Conservation (phyloP, 768 basidiomycete genomes). For the Leccinum uliginosum region DNA sequence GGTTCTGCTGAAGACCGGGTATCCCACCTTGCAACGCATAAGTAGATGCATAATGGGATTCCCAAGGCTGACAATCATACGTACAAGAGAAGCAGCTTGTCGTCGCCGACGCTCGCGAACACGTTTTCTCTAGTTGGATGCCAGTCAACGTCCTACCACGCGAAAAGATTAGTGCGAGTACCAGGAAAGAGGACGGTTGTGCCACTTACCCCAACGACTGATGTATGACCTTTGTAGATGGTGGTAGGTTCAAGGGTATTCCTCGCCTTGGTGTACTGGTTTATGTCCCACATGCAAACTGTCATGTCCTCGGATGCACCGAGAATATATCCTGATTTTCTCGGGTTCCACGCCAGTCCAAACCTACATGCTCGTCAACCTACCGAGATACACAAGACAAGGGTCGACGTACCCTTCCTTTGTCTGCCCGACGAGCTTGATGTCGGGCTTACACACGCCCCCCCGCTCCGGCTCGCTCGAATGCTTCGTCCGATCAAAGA, state of each 20-base stretch:
- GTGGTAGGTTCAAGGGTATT: conserved; percentile 78
- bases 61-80: conserved; percentile 26
- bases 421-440: conserved; percentile 83
- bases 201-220: conserved; percentile 80
- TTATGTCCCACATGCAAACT: conserved; percentile 94
- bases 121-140: conserved; percentile 75
- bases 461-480: conserved; percentile 86
- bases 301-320: conserved; percentile 96
- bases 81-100: conserved; percentile 90
- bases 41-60: background rate
- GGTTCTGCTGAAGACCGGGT: conserved; percentile 72
- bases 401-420: conserved; percentile 76
- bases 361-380: conserved; percentile 53
- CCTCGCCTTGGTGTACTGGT: conserved; percentile 78
- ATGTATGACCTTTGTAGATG: conserved; percentile 83
- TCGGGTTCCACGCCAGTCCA: conserved; percentile 89
- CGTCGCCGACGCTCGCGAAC: conserved; percentile 95
- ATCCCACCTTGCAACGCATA: conserved; percentile 70
- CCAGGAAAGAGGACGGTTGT: background rate
- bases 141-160: conserved; percentile 90
- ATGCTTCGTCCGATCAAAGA: conserved; percentile 99
- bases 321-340: conserved; percentile 77
- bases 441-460: conserved; percentile 85
- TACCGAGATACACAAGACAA: background rate
- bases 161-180: background rate